Evolutionary conservation across 352 stramenopile genomes (phyloP), one percentile per base, ranked within the genome.

Genomic region (Globisporangium nodosum): DNA sequence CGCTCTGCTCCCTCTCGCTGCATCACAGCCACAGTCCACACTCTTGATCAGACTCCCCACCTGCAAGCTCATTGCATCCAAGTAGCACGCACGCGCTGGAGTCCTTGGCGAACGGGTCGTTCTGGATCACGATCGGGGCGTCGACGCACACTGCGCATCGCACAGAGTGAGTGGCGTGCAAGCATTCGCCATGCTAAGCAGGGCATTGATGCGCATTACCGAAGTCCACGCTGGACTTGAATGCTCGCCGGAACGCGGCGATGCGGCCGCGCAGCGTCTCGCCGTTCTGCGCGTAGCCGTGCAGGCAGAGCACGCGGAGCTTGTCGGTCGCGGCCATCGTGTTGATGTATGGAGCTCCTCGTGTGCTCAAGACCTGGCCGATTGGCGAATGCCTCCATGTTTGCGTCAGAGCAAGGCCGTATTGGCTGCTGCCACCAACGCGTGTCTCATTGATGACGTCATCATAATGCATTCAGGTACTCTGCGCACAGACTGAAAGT

Each of bases 181-280:
- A 47, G 20, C 3, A 48, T 13, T 2, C 12, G 51, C 40, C n/a
- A 35, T 30, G 3, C 48, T 40, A 8, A 45, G 18, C 21, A 24
- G 40, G 2, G 15, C 13, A 51, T 3, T 27, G 1, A 48, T 37
- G 33, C 33, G 33, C 5, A 0, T 37, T 37, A 94, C 86, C 84
- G 49, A 95, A 94, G 55, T 95, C 84, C 18, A 90, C 70, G 31
- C 64, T 88, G 21, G 74, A 87, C 63, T 90, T 92, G 60, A 93
- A 88, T 43, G 75, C 67, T 20, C 85, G 73, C 7, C 81, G 76
- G 53, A 87, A 85, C 12, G 79, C 80, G 6, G 81, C 78, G 20
- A 94, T 90, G 58, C 83, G 79, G 5, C 72, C 81, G 49, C 76
- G 84, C 33, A 95, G 60, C 60, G 87, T 93, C 51, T 77, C 60